Evolutionary conservation across 139 green algal species (phyloP).

Genomic region (Astrephomene gubernaculifera): DNA sequence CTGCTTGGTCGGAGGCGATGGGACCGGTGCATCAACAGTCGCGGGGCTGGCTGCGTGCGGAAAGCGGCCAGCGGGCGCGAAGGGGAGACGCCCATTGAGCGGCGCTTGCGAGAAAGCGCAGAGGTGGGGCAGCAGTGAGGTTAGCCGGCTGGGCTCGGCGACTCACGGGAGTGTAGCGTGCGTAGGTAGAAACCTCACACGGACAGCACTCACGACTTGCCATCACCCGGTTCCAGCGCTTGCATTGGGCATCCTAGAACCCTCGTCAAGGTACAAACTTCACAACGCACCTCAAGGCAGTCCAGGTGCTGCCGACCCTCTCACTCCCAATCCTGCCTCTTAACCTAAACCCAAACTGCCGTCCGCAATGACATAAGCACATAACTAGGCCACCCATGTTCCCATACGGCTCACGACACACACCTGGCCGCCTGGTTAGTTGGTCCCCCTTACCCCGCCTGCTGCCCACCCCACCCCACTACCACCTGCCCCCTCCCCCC

Average conservation of each 20-base stretch:
- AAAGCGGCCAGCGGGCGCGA: neutral
- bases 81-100: constrained; percentile 66
- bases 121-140: neutral
- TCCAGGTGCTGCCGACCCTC: no score
- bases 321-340: no score
- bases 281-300: neutral
- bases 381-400: no score
- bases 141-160: neutral
- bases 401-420: neutral
- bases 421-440: neutral
- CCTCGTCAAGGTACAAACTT: no score
- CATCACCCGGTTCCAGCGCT: neutral
- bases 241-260: neutral
- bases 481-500: neutral
- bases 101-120: constrained; percentile 69
- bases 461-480: neutral
- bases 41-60: no score
- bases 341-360: no score
- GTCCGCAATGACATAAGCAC: no score
- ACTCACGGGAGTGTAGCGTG: neutral
- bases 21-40: no score
- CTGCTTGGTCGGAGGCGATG: no score
- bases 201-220: neutral
- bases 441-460: neutral
- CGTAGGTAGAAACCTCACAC: neutral